phyloP scores from a whole-genome alignment of 495 filamentous ascomycete genomes.

The Beverwykella pulmonaria region DNA sequence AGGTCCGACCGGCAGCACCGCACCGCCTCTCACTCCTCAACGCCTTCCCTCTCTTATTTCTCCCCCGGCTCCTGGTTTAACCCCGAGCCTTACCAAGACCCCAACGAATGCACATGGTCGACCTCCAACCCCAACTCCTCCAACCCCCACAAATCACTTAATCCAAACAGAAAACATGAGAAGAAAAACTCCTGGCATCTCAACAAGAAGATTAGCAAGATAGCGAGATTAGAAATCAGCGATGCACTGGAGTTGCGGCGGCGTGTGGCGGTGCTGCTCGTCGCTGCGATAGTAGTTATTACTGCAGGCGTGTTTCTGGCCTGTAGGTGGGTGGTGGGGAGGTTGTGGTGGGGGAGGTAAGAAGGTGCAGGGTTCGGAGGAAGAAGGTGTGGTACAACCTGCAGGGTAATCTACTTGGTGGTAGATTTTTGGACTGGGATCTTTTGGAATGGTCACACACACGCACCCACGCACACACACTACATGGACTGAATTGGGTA shows the following conservation, averaged over 20 bases:
- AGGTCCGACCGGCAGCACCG: slow-evolving; percentile 41
- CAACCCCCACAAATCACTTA: slow-evolving; percentile 4
- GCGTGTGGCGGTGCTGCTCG: slow-evolving; percentile 37
- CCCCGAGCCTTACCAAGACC: slow-evolving; percentile 46
- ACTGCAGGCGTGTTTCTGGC: slow-evolving; percentile 24
- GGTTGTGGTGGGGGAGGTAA: slow-evolving; percentile 8
- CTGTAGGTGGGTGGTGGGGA: slow-evolving; percentile 24
- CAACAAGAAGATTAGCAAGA: slow-evolving; percentile 45
- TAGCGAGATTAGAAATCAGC: slow-evolving; percentile 41
- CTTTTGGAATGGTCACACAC: neutral
- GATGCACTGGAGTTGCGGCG: slow-evolving; percentile 46
- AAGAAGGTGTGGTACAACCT: slow-evolving; percentile 1
- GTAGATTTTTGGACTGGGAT: slow-evolving; percentile 1
- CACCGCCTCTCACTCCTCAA: slow-evolving; percentile 27
- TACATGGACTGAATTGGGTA: neutral
- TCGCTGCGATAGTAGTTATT: neutral
- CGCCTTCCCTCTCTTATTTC: slow-evolving; percentile 7
- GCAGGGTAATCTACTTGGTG: slow-evolving; percentile 5
- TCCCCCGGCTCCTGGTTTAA: slow-evolving; percentile 35
- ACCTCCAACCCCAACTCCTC: slow-evolving; percentile 1
- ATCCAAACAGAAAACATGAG: neutral
- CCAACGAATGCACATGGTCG: slow-evolving; percentile 29
- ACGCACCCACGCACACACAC: neutral
- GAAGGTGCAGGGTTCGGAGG: neutral
- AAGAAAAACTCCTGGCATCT: slow-evolving; percentile 38